Conservation (phyloP, 345 rosid genomes). For the Populus ilicifolia region DNA sequence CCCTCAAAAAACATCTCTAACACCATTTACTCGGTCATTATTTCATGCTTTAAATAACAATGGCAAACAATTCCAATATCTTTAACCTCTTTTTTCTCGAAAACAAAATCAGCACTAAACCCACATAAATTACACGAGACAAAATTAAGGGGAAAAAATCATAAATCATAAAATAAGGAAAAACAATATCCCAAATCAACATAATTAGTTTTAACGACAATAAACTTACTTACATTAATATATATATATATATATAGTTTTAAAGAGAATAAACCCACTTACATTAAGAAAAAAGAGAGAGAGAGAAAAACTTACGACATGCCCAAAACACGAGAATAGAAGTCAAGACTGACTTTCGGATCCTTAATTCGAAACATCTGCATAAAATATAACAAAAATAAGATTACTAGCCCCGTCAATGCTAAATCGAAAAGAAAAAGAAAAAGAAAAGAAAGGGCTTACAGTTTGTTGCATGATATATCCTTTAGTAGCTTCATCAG, state of each 20-base stretch:
- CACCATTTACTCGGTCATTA: too few species aligned
- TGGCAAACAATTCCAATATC: too few species aligned
- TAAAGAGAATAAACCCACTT: too few species aligned
- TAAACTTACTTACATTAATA: background rate
- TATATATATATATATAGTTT: too few species aligned
- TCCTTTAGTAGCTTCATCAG: constrained; percentile 75
- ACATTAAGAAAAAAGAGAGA: background rate
- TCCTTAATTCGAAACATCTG: constrained; percentile 97
- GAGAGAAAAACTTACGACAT: constrained; percentile 70
- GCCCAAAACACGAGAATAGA: constrained; percentile 87
- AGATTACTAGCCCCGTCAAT: background rate
- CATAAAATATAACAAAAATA: background rate
- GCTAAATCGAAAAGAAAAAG: background rate
- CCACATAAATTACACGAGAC: too few species aligned
- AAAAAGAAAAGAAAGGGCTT: constrained; percentile 6
- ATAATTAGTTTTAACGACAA: too few species aligned
- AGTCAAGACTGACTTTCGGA: constrained; percentile 83
- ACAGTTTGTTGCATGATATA: constrained; percentile 93
- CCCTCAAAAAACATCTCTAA: too few species aligned
- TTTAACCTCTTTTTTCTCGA: too few species aligned
- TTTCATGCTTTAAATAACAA: too few species aligned
- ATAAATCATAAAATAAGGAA: background rate
- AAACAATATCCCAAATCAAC: background rate
- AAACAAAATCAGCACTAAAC: too few species aligned
- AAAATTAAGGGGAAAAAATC: background rate